phyloP scores from a whole-genome alignment of 805 yeast species.

The Jamesozyma lodderae region DNA sequence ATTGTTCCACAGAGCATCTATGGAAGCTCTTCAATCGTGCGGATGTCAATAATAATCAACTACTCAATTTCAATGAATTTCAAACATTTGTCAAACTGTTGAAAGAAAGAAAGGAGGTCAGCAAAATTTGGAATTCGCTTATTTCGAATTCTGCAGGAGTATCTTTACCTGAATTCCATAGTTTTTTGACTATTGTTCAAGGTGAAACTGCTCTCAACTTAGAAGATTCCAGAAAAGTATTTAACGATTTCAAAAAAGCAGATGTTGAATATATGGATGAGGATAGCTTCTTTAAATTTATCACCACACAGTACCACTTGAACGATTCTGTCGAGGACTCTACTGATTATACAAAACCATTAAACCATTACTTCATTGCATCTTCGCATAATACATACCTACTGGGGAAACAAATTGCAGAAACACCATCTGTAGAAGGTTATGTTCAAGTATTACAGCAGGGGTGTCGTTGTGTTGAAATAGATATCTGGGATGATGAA shows the following conservation, averaged over 20 bases:
- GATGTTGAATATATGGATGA: conserved; percentile 9
- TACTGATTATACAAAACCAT: conserved; percentile 47
- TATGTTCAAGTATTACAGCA: conserved; percentile 78
- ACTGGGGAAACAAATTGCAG: conserved; percentile 79
- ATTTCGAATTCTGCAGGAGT: conserved; percentile 22
- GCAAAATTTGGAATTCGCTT: conserved; percentile 37
- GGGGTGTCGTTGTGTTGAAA: conserved; percentile 92
- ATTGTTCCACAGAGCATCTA: conserved; percentile 49
- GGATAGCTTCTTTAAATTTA: conserved; percentile 23
- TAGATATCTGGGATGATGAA: conserved; percentile 89
- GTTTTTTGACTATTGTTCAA: conserved; percentile 43
- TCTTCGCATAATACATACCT: conserved; percentile 94
- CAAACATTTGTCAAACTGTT: conserved; percentile 61
- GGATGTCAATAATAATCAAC: conserved; percentile 41
- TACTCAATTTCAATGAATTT: conserved; percentile 63
- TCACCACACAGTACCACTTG: conserved; percentile 27
- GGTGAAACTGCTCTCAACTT: conserved; percentile 31
- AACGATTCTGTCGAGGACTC: conserved; percentile 8
- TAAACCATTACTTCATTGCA: conserved; percentile 80
- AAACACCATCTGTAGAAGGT: conserved; percentile 81
- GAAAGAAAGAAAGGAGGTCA: conserved; percentile 57
- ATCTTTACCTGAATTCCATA: conserved; percentile 27
- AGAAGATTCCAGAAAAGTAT: conserved; percentile 29
- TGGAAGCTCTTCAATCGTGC: conserved; percentile 43
- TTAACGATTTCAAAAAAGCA: conserved; percentile 30